phyloP scores from a whole-genome alignment of 140 eudicot genomes.

The Flaveria floridana region DNA sequence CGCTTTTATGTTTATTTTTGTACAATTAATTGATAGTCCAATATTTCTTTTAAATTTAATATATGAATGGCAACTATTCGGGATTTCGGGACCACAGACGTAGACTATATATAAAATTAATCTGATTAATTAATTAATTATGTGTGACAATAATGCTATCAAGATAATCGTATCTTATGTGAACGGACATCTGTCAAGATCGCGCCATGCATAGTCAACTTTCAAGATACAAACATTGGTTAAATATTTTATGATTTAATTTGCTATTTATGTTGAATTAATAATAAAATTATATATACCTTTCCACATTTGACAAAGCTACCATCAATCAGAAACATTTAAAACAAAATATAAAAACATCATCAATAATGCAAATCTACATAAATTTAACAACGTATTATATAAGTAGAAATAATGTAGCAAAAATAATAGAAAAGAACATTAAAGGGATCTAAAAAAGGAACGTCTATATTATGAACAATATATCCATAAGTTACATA shows the following conservation, averaged over 20 bases:
- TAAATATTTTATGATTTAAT: conserved; percentile 4
- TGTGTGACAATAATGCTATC: conserved; percentile 11
- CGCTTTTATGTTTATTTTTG: neutral
- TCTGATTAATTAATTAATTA: neutral
- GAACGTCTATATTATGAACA: conserved; percentile 36
- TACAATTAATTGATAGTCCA: neutral
- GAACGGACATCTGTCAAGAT: conserved; percentile 39
- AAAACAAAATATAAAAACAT: neutral
- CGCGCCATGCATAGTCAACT: conserved; percentile 37
- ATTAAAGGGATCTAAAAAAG: neutral
- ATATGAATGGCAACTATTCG: neutral
- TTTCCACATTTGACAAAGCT: conserved; percentile 32
- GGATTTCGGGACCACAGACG: neutral
- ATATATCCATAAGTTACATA: conserved; percentile 46
- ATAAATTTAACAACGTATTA: neutral
- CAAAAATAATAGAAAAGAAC: neutral
- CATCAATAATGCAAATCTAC: conserved; percentile 26
- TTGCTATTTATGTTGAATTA: neutral
- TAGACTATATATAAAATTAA: neutral
- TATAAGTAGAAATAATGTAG: neutral
- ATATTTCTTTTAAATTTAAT: neutral
- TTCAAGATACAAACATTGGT: conserved; percentile 27
- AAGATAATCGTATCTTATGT: conserved; percentile 14
- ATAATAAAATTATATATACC: neutral
- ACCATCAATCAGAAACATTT: conserved; percentile 17